A percentile compares a stretch with the other conserved stretches of the same genome.
These are phyloP conservation scores for Phytophthora palmivora DNA, from an alignment of 352 stramenopile species.

Conservation along the genomic window DNA sequence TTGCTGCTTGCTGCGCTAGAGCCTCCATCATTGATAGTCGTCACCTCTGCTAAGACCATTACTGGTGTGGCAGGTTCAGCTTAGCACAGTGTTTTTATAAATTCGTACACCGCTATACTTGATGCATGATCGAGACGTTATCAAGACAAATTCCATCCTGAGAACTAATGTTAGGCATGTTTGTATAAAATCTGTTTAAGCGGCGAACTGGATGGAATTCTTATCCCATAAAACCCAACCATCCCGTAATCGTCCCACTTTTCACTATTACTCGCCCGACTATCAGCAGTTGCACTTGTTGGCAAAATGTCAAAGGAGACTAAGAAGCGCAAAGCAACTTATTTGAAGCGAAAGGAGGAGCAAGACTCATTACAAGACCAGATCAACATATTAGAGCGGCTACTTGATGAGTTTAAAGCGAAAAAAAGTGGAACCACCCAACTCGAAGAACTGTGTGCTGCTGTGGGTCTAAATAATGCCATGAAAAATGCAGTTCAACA, in stretches of 20 bases:
- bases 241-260: no score
- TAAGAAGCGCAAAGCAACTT: slow-evolving; percentile 22
- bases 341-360: slow-evolving; percentile 17
- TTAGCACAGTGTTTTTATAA: no score
- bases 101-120: no score
- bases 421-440: neutral
- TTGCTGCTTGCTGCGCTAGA: neutral
- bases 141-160: no score
- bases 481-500: slow-evolving; percentile 12
- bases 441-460: slow-evolving; percentile 3
- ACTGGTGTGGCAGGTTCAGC: no score
- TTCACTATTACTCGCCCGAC: no score
- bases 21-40: no score
- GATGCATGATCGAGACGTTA: no score
- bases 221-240: slow-evolving; percentile 3
- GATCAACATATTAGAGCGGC: slow-evolving; percentile 2
- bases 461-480: slow-evolving; percentile 12
- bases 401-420: slow-evolving; percentile 10
- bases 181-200: no score
- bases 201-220: slow-evolving; percentile 2
- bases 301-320: neutral
- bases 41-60: no score
- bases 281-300: no score
- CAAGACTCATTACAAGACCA: slow-evolving; percentile 6
- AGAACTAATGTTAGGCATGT: no score